These are phyloP conservation scores for Aspergillus sp. DNA, from an alignment of 2,329 filamentous ascomycete genomes.

Conservation along the genomic window DNA sequence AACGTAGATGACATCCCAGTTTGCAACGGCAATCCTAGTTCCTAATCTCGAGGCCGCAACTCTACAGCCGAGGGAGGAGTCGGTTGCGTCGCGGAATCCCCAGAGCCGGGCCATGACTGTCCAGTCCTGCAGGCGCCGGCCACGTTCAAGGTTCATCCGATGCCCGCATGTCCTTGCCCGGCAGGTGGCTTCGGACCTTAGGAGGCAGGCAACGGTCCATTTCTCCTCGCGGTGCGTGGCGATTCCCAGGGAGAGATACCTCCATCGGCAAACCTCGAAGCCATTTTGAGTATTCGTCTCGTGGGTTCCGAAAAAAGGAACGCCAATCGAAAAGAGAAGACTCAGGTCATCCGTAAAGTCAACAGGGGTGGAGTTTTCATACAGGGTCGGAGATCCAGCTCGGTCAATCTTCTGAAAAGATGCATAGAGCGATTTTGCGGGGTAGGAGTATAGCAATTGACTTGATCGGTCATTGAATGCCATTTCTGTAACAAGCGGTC, in stretches of 20 bases:
- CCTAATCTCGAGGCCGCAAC: conserved; percentile 41
- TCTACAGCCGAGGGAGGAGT: conserved; percentile 44
- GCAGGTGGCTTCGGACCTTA: conserved; percentile 40
- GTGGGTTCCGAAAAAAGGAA: conserved; percentile 47
- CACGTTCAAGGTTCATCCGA: conserved; percentile 43
- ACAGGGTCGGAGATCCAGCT: conserved; percentile 23
- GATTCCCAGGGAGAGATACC: conserved; percentile 46
- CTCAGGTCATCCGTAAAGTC: conserved; percentile 29
- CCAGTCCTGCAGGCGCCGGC: conserved; percentile 44
- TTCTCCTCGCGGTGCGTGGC: conserved; percentile 39
- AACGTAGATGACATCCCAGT: conserved; percentile 48
- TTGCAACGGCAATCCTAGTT: conserved; percentile 47
- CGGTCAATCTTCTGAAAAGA: conserved; percentile 37
- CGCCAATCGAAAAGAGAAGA: conserved; percentile 42
- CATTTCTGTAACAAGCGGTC: conserved; percentile 34
- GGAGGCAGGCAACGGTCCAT: conserved; percentile 43
- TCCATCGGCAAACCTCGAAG: conserved; percentile 39
- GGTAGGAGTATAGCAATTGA: conserved; percentile 43
- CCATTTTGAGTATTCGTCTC: conserved; percentile 20
- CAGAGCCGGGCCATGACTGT: conserved; percentile 41
- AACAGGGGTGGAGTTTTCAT: conserved; percentile 31
- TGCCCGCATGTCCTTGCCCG: conserved; percentile 37
- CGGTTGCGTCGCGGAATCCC: conserved; percentile 39
- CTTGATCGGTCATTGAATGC: conserved; percentile 41
- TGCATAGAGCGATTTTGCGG: conserved; percentile 39